Evolutionary conservation across 2,329 filamentous ascomycete genomes (phyloP).

Genomic region (Fusarium tanahbumbuense): DNA sequence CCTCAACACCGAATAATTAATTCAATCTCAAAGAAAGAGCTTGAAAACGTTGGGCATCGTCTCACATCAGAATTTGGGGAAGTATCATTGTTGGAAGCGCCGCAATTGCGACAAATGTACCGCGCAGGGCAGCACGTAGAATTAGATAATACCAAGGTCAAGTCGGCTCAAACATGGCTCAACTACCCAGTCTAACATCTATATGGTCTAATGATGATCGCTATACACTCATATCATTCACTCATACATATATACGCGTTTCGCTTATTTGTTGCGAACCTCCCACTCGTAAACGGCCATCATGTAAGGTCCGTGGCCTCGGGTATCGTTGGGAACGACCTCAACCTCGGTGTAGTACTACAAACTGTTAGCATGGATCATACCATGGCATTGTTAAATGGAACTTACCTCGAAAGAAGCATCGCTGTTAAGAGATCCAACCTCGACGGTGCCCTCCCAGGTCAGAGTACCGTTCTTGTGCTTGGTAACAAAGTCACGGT

Average conservation of each 20-base stretch:
- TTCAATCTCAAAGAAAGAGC: neutral
- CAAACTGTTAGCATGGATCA: neutral
- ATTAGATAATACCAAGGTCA: neutral
- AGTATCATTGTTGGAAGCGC: fast-evolving
- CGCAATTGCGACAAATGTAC: neutral
- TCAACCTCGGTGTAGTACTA: slow-evolving; percentile 48
- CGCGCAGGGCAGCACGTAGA: neutral
- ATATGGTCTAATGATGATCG: slow-evolving; percentile 10
- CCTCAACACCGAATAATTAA: neutral
- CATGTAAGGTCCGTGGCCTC: slow-evolving; percentile 48
- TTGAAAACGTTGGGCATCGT: fast-evolving
- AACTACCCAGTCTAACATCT: neutral
- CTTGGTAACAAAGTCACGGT: slow-evolving; percentile 59
- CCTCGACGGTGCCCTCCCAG: slow-evolving; percentile 64
- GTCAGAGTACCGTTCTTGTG: slow-evolving; percentile 61
- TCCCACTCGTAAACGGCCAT: slow-evolving; percentile 48
- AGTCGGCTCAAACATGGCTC: neutral
- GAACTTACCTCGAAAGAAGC: slow-evolving; percentile 61
- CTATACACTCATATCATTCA: neutral
- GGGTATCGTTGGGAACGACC: slow-evolving; percentile 45
- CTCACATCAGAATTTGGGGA: fast-evolving
- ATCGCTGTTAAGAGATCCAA: slow-evolving; percentile 62
- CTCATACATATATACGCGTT: neutral
- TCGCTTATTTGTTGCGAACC: slow-evolving; percentile 19
- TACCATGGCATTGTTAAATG: fast-evolving